Conservation (phyloP, 768 basidiomycete genomes). For the Leccinum subtestaceum region DNA sequence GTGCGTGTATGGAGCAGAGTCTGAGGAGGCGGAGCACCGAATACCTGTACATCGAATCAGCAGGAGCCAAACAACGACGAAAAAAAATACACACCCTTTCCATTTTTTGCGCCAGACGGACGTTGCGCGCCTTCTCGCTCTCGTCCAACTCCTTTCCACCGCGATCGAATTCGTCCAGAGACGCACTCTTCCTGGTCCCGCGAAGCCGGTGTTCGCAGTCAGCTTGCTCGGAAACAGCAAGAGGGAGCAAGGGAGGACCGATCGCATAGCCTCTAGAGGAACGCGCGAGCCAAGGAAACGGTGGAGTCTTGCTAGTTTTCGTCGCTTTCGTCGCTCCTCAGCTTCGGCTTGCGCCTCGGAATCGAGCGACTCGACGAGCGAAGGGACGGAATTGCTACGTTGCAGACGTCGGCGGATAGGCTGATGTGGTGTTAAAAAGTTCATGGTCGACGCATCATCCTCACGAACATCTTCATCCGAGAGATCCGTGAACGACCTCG, state of each 20-base stretch:
- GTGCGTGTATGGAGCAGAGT: slow-evolving; percentile 71
- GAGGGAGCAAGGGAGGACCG: slow-evolving; percentile 32
- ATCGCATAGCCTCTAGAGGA: slow-evolving; percentile 58
- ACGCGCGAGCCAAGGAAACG: slow-evolving; percentile 82
- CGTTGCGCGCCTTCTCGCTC: slow-evolving; percentile 75
- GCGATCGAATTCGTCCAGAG: slow-evolving; percentile 55
- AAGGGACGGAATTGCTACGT: slow-evolving; percentile 41
- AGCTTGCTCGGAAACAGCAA: slow-evolving; percentile 29
- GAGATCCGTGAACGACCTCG: slow-evolving; percentile 58
- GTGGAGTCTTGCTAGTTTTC: slow-evolving; percentile 77
- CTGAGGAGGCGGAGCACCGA: slow-evolving; percentile 79
- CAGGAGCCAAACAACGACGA: not conserved
- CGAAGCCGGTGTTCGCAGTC: slow-evolving; percentile 42
- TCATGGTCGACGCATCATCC: slow-evolving; percentile 34
- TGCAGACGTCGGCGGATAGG: slow-evolving; percentile 21
- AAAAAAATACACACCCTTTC: slow-evolving; percentile 57
- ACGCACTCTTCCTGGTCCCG: slow-evolving; percentile 42
- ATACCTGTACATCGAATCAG: slow-evolving; percentile 50
- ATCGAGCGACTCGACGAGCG: slow-evolving; percentile 47
- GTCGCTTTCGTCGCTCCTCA: slow-evolving; percentile 65
- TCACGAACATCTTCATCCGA: slow-evolving; percentile 55
- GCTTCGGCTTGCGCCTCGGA: slow-evolving; percentile 57
- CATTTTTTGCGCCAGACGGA: slow-evolving; percentile 81
- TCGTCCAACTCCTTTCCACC: slow-evolving; percentile 69
- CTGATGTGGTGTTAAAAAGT: slow-evolving; percentile 28